Base-by-base conservation (phyloP, 140 eudicot genomes). In the Erigeron philadelphicus region DNA sequence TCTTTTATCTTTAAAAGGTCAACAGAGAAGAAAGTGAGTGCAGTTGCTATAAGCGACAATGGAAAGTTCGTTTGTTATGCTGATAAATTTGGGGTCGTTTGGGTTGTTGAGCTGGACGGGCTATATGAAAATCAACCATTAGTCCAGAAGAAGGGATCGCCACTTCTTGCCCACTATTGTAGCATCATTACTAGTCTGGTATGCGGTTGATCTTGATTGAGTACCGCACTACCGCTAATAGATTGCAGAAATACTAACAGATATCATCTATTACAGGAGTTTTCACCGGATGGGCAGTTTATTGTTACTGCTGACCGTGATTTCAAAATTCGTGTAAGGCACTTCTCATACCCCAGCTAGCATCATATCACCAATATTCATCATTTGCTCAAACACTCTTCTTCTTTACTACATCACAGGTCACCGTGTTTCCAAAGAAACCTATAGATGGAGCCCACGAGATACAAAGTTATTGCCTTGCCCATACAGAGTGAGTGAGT, bases 121-220 rank as follows among this genome's bases (percentile, higher is more conserved):
- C n/a, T 54, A 10, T n/a, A 62, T 46, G 88, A 83, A 68, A 74
- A 54, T 58, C 80, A 75, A 69, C 12, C 80, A 54, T 38, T 54
- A 15, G 62, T 79, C 46, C 68, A 70, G 53, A 87, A 89, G 82
- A 87, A 89, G 73, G 95, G 83, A 11, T 86, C 81, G 3, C 84
- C 98, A 9, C 72, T 93, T 44, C 84, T 93, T 70, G 77, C 95
- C 25, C 98, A 93, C 67, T 93, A 89, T 64, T 93, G 96, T 87
- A 93, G 98, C 80, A 93, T 89, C 78, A 85, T 93, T 68, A 89
- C 98, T 59, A 85, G 95, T 64, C 86, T 93, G 75, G 98, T 93
- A 76, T 57, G 81, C 49, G 61, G 63, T 83, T 62, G 18, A 65
- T 72, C 12, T 64, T 58, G 45, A 78, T 64, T 15, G 43, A 57